These are phyloP conservation scores for Cutaneotrichosporon curvatum DNA, from an alignment of 1,284 basidiomycete species.

Conservation along the genomic window DNA sequence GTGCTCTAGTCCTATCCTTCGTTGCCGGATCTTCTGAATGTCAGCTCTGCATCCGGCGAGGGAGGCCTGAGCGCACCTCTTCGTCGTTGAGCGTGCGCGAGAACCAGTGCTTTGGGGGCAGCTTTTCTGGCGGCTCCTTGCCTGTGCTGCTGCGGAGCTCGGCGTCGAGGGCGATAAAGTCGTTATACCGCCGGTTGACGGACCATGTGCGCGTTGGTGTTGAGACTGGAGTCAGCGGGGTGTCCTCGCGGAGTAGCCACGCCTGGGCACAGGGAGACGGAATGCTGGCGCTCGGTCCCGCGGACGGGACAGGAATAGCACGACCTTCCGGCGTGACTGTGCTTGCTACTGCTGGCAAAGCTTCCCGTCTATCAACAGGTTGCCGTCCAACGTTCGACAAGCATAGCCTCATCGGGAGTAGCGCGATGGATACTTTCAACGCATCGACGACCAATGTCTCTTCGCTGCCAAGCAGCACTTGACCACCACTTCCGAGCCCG, in stretches of 20 bases:
- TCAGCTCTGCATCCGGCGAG: conserved; percentile 1
- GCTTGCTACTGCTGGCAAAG: too few relatives aligned
- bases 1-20: conserved; percentile 66
- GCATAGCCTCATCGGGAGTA: too few relatives aligned
- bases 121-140: conserved; percentile 61
- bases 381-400: too few relatives aligned
- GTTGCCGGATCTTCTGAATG: conserved; percentile 59
- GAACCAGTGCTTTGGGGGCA: conserved; percentile 74
- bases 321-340: too few relatives aligned
- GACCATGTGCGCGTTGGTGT: conserved; percentile 67
- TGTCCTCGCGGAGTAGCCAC: too few relatives aligned
- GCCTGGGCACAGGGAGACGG: too few relatives aligned
- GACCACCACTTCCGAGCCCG: neutral
- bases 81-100: conserved; percentile 38
- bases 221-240: conserved; percentile 30
- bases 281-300: too few relatives aligned
- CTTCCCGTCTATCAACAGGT: too few relatives aligned
- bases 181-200: conserved; percentile 87
- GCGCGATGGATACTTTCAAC: too few relatives aligned
- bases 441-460: too few relatives aligned
- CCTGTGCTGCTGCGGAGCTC: conserved; percentile 67
- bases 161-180: conserved; percentile 78
- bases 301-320: too few relatives aligned
- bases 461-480: too few relatives aligned
- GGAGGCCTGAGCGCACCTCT: conserved; percentile 27